Conservation (phyloP, 139 green algal species). For the Coccomyxa sp. region DNA sequence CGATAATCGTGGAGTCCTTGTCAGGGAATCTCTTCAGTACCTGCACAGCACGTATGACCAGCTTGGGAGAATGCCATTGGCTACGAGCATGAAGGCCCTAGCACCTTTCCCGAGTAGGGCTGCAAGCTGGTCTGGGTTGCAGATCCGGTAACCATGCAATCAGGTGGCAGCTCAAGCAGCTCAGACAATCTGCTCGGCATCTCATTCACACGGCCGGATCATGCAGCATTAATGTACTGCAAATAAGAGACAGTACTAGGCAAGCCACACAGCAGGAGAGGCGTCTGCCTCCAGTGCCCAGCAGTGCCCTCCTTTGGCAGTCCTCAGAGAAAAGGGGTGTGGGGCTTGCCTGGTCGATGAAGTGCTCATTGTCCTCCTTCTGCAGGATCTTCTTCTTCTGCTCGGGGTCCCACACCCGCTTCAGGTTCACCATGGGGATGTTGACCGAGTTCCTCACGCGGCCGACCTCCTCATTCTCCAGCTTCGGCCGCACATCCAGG, state of each 20-base stretch:
- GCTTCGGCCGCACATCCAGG: conserved; percentile 67
- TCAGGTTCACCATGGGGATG: conserved; percentile 38
- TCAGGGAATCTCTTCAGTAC: conserved; percentile 71
- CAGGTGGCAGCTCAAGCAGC: not conserved
- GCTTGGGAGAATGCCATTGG: not conserved
- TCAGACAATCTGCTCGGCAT: not conserved
- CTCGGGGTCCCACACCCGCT: conserved; percentile 43
- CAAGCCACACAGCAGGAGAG: not conserved
- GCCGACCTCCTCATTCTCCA: conserved; percentile 70
- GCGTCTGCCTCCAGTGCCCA: not conserved
- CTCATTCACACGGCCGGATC: not conserved
- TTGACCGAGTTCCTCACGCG: conserved; percentile 64
- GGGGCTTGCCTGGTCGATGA: conserved; percentile 30
- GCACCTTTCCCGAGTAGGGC: not conserved
- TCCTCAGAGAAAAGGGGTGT: too few species aligned
- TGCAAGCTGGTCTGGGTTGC: not conserved
- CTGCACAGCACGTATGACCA: not conserved
- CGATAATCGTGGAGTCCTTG: conserved; percentile 63
- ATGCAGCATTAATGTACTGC: not conserved
- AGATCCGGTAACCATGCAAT: not conserved
- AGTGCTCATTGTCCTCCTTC: conserved; percentile 48
- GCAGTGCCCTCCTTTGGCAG: too few species aligned
- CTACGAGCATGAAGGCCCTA: not conserved
- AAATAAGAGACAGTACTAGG: not conserved
- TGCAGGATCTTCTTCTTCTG: conserved; percentile 37